These are phyloP conservation scores for Annulohypoxylon truncatum DNA, from an alignment of 2,329 filamentous ascomycete genomes.

Conservation along the genomic window DNA sequence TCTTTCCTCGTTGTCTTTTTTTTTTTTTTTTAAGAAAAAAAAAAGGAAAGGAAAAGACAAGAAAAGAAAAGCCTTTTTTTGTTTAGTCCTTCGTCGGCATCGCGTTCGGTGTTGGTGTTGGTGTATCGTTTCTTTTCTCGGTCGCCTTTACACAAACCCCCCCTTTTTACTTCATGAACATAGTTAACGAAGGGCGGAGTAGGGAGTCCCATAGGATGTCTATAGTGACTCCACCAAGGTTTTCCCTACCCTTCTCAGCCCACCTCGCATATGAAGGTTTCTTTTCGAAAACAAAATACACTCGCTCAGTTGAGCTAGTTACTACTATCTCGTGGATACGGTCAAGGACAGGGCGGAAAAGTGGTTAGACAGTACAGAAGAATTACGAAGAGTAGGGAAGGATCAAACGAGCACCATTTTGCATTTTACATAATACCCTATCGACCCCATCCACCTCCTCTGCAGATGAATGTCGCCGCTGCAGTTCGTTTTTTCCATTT, in stretches of 20 bases:
- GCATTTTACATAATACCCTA: slow-evolving; percentile 42
- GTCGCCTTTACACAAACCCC: neutral
- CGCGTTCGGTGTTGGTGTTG: slow-evolving; percentile 49
- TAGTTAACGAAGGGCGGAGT: slow-evolving; percentile 33
- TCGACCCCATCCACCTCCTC: slow-evolving; percentile 14
- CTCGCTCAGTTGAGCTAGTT: neutral
- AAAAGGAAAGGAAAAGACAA: too few species aligned
- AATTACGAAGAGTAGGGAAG: slow-evolving; percentile 27
- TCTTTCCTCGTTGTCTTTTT: too few species aligned
- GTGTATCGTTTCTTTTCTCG: slow-evolving; percentile 39
- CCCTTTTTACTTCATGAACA: slow-evolving; percentile 39
- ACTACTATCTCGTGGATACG: slow-evolving; percentile 7
- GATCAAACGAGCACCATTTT: slow-evolving; percentile 21
- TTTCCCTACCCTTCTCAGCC: neutral
- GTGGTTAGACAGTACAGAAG: slow-evolving; percentile 36
- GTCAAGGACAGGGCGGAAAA: slow-evolving; percentile 11
- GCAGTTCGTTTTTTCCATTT: slow-evolving; percentile 7
- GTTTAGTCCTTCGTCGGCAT: slow-evolving; percentile 48
- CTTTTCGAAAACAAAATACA: slow-evolving; percentile 1
- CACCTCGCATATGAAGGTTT: slow-evolving; percentile 15
- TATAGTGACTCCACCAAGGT: neutral
- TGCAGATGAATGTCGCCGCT: slow-evolving; percentile 12
- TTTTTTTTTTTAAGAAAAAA: neutral
- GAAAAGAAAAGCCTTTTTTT: slow-evolving; percentile 4
- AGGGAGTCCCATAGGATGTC: neutral